These are phyloP conservation scores for Colletotrichum eleusines DNA, from an alignment of 2,329 filamentous ascomycete genomes.

Conservation along the genomic window DNA sequence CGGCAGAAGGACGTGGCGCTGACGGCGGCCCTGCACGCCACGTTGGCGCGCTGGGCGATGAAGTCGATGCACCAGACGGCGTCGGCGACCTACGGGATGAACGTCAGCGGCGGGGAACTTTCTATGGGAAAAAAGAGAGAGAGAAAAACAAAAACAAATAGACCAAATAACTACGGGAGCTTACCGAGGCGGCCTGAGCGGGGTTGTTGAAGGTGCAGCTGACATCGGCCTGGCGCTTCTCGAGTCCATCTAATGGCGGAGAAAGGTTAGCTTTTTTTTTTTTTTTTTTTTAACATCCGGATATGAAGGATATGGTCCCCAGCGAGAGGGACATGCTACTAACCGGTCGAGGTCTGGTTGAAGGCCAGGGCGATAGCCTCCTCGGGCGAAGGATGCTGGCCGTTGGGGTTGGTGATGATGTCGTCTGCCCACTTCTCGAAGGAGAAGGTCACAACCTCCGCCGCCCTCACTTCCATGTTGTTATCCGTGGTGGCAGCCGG, in stretches of 20 bases:
- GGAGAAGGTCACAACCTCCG: slow-evolving; percentile 16
- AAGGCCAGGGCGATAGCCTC: slow-evolving; percentile 34
- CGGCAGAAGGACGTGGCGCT: slow-evolving; percentile 30
- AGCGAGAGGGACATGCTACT: background rate
- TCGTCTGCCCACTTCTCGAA: slow-evolving; percentile 38
- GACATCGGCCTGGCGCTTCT: slow-evolving; percentile 32
- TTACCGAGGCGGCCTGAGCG: slow-evolving; percentile 16
- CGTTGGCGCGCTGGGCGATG: slow-evolving; percentile 31
- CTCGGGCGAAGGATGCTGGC: slow-evolving; percentile 25
- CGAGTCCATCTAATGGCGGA: slow-evolving; percentile 2
- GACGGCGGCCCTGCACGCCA: slow-evolving; percentile 26
- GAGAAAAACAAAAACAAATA: too few relatives aligned
- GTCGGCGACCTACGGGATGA: slow-evolving; percentile 13
- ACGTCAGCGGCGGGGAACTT: background rate
- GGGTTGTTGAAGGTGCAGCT: slow-evolving; percentile 11
- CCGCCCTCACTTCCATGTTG: slow-evolving; percentile 12
- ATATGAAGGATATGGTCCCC: background rate
- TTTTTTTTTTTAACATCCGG: too few relatives aligned
- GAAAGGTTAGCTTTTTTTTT: background rate
- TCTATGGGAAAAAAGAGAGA: background rate
- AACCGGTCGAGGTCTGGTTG: slow-evolving; percentile 29
- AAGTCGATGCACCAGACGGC: slow-evolving; percentile 37
- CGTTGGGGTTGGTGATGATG: slow-evolving; percentile 31
- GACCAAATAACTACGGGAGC: background rate
- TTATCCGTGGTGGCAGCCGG: slow-evolving; percentile 3